Conservation (phyloP, 75 land plant species). For the Selaginella tamariscina region DNA sequence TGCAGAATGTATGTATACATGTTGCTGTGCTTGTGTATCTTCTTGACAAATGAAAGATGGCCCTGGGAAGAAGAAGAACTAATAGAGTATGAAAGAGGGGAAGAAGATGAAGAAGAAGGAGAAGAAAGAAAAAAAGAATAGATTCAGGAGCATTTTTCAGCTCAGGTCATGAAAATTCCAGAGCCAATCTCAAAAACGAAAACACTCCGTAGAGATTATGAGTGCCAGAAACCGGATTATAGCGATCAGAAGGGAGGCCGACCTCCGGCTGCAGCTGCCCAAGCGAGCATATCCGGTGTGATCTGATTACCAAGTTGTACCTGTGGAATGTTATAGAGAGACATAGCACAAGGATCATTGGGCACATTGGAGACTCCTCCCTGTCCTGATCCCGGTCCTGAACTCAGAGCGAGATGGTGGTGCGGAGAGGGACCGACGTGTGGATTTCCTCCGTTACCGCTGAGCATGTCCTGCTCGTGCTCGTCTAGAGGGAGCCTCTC, state of each 20-base stretch:
- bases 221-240: not conserved
- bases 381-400: not conserved
- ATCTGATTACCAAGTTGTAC: not conserved
- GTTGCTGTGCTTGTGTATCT: too few relatives aligned
- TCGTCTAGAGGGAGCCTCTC: not conserved
- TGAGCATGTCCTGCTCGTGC: not conserved
- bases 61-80: too few relatives aligned
- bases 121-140: too few relatives aligned
- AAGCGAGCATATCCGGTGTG: slow-evolving; percentile 10
- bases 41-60: too few relatives aligned
- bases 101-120: too few relatives aligned
- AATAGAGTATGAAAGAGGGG: too few relatives aligned
- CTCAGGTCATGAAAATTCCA: not conserved
- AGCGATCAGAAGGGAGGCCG: slow-evolving; percentile 10
- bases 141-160: too few relatives aligned
- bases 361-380: not conserved
- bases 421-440: not conserved
- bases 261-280: slow-evolving; percentile 9
- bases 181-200: not conserved
- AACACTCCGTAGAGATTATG: not conserved
- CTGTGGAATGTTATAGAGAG: slow-evolving; percentile 9
- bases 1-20: too few relatives aligned
- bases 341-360: slow-evolving; percentile 8
- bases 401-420: not conserved
- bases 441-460: not conserved